Evolutionary conservation across 1,139 yeast species (phyloP).

Genomic region (Geotrichum macrosporum): DNA sequence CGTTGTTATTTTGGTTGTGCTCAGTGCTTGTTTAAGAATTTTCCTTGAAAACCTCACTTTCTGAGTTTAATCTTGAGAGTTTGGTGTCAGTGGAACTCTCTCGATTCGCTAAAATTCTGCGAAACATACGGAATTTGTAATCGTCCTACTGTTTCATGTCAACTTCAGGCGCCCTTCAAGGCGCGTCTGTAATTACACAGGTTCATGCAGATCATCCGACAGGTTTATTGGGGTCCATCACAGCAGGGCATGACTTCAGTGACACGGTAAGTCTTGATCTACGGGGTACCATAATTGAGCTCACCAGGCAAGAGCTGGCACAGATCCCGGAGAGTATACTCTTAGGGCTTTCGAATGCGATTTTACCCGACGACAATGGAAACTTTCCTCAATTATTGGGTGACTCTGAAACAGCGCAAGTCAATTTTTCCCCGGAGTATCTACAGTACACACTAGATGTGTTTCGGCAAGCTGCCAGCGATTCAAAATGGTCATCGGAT

Average conservation of each 20-base stretch:
- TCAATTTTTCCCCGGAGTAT: slow-evolving; percentile 77
- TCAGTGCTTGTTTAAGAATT: not conserved
- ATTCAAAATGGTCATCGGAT: slow-evolving; percentile 27
- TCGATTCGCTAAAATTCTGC: too few relatives aligned
- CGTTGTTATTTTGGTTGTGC: not conserved
- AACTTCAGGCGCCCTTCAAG: slow-evolving; percentile 21
- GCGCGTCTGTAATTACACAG: slow-evolving; percentile 36
- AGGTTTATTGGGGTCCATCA: slow-evolving; percentile 12
- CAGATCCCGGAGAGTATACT: slow-evolving; percentile 85
- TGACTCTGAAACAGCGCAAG: slow-evolving; percentile 24
- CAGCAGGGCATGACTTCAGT: slow-evolving; percentile 1
- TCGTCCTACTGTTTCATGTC: slow-evolving; percentile 25
- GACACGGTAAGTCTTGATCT: slow-evolving; percentile 53
- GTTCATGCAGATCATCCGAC: slow-evolving; percentile 25
- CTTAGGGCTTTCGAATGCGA: slow-evolving; percentile 87
- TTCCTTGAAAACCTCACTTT: not conserved
- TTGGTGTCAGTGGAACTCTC: too few relatives aligned
- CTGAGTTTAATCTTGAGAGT: not conserved
- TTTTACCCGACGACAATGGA: slow-evolving; percentile 68
- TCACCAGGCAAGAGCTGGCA: slow-evolving; percentile 85
- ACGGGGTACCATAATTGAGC: slow-evolving; percentile 59
- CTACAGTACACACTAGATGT: slow-evolving; percentile 73
- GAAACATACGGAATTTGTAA: too few relatives aligned
- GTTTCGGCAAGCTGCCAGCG: slow-evolving; percentile 49
- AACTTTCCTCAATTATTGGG: slow-evolving; percentile 39